Percentiles rank a stretch among this genome's conserved stretches.
phyloP scores from a whole-genome alignment of 164 flowering plant species.

The Magnolia changhungtana region DNA sequence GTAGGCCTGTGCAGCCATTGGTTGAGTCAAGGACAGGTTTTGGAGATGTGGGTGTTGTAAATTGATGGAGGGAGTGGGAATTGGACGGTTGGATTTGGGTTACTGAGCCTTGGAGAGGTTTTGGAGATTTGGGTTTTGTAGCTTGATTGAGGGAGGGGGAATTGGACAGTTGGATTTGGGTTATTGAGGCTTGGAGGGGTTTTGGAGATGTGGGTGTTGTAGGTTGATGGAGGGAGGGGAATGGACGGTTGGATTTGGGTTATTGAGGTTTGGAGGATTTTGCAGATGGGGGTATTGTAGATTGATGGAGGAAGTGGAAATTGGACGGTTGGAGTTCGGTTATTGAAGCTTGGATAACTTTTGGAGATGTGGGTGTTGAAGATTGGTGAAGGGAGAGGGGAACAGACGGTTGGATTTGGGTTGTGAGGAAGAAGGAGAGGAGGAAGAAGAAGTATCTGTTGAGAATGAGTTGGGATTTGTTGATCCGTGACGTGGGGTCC shows the following conservation, averaged over 20 bases:
- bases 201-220: neutral
- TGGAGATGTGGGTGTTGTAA: neutral
- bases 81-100: neutral
- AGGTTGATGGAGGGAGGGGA: neutral
- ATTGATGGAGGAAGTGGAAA: neutral
- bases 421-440: conserved; percentile 21
- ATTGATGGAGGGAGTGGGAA: neutral
- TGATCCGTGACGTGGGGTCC: conserved; percentile 7
- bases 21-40: neutral
- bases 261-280: neutral
- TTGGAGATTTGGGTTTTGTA: neutral
- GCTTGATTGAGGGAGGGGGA: too few species aligned
- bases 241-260: neutral
- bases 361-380: neutral
- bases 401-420: neutral
- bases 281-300: neutral
- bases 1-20: conserved; percentile 32
- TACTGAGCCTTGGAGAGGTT: neutral
- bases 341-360: neutral
- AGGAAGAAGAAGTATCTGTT: conserved; percentile 36
- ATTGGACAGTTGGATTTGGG: neutral
- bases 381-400: neutral
- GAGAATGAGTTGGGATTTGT: conserved; percentile 26
- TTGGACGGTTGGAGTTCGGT: neutral
- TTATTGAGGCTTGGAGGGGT: neutral